Percentiles rank a stretch among this genome's conserved stretches.
Conservation (phyloP, 2,329 filamentous ascomycete genomes). For the Claviceps sp. region DNA sequence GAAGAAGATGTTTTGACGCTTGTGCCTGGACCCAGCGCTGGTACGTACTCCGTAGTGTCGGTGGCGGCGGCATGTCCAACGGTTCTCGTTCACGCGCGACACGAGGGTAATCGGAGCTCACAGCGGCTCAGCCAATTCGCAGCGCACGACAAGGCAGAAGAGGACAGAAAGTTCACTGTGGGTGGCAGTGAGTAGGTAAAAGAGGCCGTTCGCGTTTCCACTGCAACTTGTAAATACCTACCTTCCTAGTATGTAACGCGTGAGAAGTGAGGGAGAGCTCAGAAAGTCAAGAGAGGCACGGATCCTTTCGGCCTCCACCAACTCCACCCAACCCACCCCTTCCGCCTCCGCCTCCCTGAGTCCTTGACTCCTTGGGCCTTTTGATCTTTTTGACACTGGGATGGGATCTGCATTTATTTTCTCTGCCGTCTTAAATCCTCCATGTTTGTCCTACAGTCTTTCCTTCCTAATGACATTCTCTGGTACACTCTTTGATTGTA, state of each 20-base stretch:
- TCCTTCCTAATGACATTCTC: not conserved
- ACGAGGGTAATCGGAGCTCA: not conserved
- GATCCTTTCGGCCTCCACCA: not conserved
- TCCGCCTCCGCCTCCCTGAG: not conserved
- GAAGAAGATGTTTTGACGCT: no score
- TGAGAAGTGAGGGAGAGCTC: not conserved
- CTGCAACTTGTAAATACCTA: not conserved
- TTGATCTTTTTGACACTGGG: not conserved
- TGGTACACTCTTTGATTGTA: conserved; percentile 1
- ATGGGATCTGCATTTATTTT: conserved; percentile 3
- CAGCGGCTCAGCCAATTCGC: not conserved
- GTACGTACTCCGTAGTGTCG: no score
- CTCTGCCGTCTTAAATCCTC: not conserved
- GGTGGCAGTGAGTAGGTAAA: not conserved
- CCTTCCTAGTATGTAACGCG: not conserved
- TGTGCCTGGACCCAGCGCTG: no score
- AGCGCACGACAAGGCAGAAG: not conserved
- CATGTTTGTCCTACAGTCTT: conserved; percentile 1
- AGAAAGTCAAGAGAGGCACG: no score
- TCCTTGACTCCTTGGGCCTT: conserved; percentile 3
- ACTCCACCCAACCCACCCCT: conserved; percentile 4
- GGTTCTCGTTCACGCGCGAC: no score
- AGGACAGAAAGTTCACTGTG: not conserved
- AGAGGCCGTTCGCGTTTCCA: not conserved
- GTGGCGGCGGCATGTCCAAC: no score